Percentiles rank a stretch among this genome's conserved stretches.
These are phyloP conservation scores for Croton setiger DNA, from an alignment of 441 rosid genomes.

Conservation along the genomic window DNA sequence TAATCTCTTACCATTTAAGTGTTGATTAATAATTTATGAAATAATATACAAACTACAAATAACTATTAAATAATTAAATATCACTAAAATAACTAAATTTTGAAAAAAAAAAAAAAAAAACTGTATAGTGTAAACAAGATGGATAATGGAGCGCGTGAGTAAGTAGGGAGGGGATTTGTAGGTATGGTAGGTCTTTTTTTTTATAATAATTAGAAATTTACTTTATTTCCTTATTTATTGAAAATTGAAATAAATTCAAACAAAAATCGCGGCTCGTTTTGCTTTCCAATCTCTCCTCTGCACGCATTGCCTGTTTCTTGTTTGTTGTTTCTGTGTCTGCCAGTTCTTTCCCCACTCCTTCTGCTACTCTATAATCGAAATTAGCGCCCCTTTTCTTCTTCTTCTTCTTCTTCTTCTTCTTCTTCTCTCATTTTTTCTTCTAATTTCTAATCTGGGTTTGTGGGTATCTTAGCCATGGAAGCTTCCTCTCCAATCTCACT, in stretches of 20 bases:
- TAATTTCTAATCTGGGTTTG: conserved; percentile 9
- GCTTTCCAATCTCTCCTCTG: conserved; percentile 8
- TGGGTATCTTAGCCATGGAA: conserved; percentile 39
- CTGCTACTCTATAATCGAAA: conserved; percentile 6
- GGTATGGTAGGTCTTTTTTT: too few species aligned
- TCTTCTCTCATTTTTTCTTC: neutral
- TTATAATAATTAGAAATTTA: too few species aligned
- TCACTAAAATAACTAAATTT: too few species aligned
- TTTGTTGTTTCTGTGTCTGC: conserved; percentile 18
- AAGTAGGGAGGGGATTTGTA: too few species aligned
- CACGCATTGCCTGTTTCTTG: conserved; percentile 15
- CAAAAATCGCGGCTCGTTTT: conserved; percentile 33
- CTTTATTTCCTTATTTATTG: neutral
- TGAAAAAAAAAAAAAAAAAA: too few species aligned
- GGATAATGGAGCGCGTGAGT: too few species aligned
- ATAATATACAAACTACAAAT: too few species aligned
- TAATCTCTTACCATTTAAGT: too few species aligned
- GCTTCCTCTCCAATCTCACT: conserved; percentile 45
- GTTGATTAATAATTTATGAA: too few species aligned
- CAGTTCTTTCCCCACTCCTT: neutral
- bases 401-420: neutral
- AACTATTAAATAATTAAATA: too few species aligned
- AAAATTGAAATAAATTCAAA: conserved; percentile 24
- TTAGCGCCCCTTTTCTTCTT: neutral
- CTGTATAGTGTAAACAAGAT: too few species aligned